Conservation (phyloP, 352 stramenopile genomes). For the Phytophthora uliginosa region DNA sequence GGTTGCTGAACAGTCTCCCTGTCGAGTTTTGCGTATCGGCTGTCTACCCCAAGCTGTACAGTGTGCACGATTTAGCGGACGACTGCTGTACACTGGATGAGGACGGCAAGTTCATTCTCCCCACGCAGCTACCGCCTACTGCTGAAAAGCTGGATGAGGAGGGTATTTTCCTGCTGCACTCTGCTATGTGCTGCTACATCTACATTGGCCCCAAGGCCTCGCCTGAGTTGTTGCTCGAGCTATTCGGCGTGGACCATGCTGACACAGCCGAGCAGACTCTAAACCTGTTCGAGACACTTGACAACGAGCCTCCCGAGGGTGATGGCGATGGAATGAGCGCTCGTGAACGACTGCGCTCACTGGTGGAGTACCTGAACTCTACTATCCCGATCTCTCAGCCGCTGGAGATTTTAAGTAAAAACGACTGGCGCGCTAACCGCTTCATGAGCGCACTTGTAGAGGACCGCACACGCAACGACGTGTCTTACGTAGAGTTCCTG, state of each 20-base stretch:
- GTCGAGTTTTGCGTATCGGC: slow-evolving; percentile 88
- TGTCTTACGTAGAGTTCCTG: slow-evolving; percentile 93
- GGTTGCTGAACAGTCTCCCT: slow-evolving; percentile 78
- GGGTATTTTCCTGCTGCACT: slow-evolving; percentile 91
- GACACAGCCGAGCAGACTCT: slow-evolving; percentile 81
- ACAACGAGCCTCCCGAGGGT: slow-evolving; percentile 47
- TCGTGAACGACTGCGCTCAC: slow-evolving; percentile 69
- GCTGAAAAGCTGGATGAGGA: slow-evolving; percentile 89
- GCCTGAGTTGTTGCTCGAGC: slow-evolving; percentile 75
- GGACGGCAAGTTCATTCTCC: slow-evolving; percentile 83
- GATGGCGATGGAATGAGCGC: slow-evolving; percentile 57
- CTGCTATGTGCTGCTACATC: slow-evolving; percentile 88
- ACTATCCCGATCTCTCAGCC: slow-evolving; percentile 87
- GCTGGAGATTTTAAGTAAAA: slow-evolving; percentile 88
- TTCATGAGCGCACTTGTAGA: slow-evolving; percentile 92
- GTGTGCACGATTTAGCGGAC: slow-evolving; percentile 86
- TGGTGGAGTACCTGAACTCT: slow-evolving; percentile 86
- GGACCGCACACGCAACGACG: slow-evolving; percentile 86
- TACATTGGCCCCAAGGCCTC: slow-evolving; percentile 86
- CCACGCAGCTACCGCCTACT: slow-evolving; percentile 79
- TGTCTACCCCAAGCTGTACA: slow-evolving; percentile 92
- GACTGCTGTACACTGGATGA: slow-evolving; percentile 85
- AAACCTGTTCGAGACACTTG: slow-evolving; percentile 73
- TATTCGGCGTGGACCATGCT: slow-evolving; percentile 88
- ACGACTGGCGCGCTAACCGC: slow-evolving; percentile 82